Base-by-base conservation (phyloP, 805 yeast species). In the Yarrowia bubula region DNA sequence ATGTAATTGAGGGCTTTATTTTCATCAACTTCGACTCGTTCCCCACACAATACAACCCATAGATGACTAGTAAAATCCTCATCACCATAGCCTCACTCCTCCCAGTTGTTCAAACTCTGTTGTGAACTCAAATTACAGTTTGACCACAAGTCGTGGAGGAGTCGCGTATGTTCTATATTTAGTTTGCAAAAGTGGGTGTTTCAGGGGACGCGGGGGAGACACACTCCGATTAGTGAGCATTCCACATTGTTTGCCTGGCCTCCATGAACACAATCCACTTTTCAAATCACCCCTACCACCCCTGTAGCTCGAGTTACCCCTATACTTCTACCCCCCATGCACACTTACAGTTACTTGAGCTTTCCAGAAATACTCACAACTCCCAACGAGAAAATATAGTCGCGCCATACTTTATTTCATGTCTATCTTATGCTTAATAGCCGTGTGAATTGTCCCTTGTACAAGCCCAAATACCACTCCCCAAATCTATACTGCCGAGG, bases 361-460 rank as follows among this genome's bases (percentile, higher is more conserved):
- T 11, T 47, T 22, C 31, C 28, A 33, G 28, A 47, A 33, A 15
- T 17, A 33, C 53, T 33, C 11, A 35, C 18, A 6, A 37, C 43
- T 51, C 58, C 43, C 58, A 38, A 51, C 58, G 9, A 50, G 17
- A 8, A 18, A n/a, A 47, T 6, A 47, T 3, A 6, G 15, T 47
- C 28, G 53, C 5, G 22, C 35, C 55, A 48, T 35, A 51, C 58
- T 51, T 17, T 51, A 51, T 37, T 18, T 22, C 22, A 51, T 51
- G 58, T 22, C 58, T 51, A 51, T 51, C 22, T 35, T 51, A 51
- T 51, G 58, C 58, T 51, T 51, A 51, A 51, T 51, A 35, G 58
- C 58, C 43, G 58, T 51, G 43, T 14, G 17, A 8, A 22, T 22
- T 22, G 28, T 5, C 3, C 4, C 5, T 3, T 22, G 3, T 22